Conservation (phyloP, 2,329 filamentous ascomycete genomes). For the Xylariaceae sp. region DNA sequence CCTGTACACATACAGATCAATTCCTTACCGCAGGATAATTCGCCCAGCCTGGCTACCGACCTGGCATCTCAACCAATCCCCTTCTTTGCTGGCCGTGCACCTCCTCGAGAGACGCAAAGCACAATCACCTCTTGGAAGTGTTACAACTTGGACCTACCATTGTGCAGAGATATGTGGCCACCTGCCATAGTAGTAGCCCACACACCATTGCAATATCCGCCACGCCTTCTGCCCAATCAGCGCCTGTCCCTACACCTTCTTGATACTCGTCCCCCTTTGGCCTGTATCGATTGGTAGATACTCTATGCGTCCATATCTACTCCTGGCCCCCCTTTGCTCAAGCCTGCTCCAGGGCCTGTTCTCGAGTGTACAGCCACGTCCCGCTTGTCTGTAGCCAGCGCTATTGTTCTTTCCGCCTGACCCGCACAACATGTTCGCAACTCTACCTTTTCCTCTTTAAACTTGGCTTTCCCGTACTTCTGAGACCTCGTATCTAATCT, state of each 20-base stretch:
- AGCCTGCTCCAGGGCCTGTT: constrained; percentile 42
- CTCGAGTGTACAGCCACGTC: constrained; percentile 32
- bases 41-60: constrained; percentile 20
- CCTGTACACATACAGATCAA: constrained; percentile 17
- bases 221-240: constrained; percentile 25
- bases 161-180: constrained; percentile 24
- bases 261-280: constrained; percentile 27
- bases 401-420: constrained; percentile 12
- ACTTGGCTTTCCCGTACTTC: constrained; percentile 22
- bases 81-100: constrained; percentile 23
- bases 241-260: constrained; percentile 12
- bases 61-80: constrained; percentile 25
- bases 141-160: constrained; percentile 30
- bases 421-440: constrained; percentile 4
- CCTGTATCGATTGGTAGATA: constrained; percentile 20
- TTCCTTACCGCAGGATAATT: constrained; percentile 21
- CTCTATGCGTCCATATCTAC: constrained; percentile 19
- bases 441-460: constrained; percentile 8
- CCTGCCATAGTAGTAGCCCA: constrained; percentile 29
- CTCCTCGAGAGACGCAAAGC: constrained; percentile 24
- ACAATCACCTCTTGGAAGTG: constrained; percentile 33
- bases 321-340: constrained; percentile 37
- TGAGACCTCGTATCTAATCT: constrained; percentile 34
- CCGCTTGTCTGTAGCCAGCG: constrained; percentile 22
- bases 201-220: constrained; percentile 25